Base-by-base conservation (phyloP, 2,329 filamentous ascomycete species). In the Pyricularia sp. region DNA sequence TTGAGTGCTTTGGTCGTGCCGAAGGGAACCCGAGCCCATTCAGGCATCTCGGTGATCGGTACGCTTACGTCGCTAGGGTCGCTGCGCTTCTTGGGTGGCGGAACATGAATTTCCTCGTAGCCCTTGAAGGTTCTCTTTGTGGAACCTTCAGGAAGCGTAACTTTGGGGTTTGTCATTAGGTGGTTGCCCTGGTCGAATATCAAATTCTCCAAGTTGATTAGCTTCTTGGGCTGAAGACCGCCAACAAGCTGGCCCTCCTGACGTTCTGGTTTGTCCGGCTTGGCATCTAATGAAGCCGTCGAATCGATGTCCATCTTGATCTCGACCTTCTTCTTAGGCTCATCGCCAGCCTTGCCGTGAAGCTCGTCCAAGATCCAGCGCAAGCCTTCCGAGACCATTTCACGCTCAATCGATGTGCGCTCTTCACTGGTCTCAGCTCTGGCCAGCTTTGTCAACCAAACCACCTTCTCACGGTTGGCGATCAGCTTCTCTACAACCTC, bases 161-260 rank as follows among this genome's bases (percentile, higher is more conserved):
- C 95, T 76, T 93, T 97, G 7, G 93, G 92, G 75, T 99, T 99
- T n/a, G 95, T 98, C 94, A 98, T 99, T 63, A 99, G 85, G 82
- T 99, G 95, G 75, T 98, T 99, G 68, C 95, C 95, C 79, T 98
- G 94, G 74, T 98, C 95, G 77, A 99, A 99, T 58, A 97, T 87
- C 42, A 99, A 87, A 75, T 98, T 98, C 69, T 99, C 94, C 67
- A 99, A 84, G 77, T 98, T 98, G 77, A 99, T 93, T 64, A 93
- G 82, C 76, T 92, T 92, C 73, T 90, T 90, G 2, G 96, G 95
- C 75, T 95, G 92, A 55, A 99, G 83, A 17, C 93, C 93, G 68
- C 94, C 92, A 36, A 93, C 85, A 25, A 97, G 82, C 68, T 87
- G 86, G 67, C 89, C 90, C 66, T 93, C 91, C 68, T 87, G 86